These are phyloP conservation scores for Thuidium tamariscinum DNA, from an alignment of 225 moss, liverwort and hornwort species.

Conservation along the genomic window DNA sequence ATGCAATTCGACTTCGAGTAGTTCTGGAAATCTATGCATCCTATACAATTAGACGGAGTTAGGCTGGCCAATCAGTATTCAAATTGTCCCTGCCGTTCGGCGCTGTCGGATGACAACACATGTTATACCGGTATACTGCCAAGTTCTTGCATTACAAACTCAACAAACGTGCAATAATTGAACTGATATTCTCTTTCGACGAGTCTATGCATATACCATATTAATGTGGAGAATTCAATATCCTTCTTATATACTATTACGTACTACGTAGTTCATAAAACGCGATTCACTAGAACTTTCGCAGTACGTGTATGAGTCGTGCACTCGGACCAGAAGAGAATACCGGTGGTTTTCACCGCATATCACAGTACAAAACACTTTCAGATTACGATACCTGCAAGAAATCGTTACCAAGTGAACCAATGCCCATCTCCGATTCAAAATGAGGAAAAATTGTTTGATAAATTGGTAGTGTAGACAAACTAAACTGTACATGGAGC, in stretches of 20 bases:
- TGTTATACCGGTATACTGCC: too few species aligned
- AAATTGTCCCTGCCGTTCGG: background rate
- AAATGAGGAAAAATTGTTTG: background rate
- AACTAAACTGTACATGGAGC: slow-evolving; percentile 16
- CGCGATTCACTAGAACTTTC: background rate
- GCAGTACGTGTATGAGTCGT: background rate
- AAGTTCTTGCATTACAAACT: background rate
- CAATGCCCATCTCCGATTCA: background rate
- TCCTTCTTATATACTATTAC: background rate
- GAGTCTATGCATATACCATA: background rate
- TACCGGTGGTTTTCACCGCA: background rate
- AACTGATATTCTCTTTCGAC: background rate
- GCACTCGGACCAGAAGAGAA: background rate
- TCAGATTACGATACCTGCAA: background rate
- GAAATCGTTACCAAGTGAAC: background rate
- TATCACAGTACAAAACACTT: background rate
- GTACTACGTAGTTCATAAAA: too few species aligned
- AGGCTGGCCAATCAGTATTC: background rate
- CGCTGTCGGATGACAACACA: background rate
- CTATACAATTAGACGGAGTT: background rate
- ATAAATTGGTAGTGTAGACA: background rate
- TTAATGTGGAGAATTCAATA: background rate
- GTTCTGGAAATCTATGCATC: background rate
- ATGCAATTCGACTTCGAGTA: background rate
- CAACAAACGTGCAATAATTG: background rate